These are phyloP conservation scores for Alopecurus myosuroides DNA, from an alignment of 176 grass and related monocot species.

Conservation along the genomic window DNA sequence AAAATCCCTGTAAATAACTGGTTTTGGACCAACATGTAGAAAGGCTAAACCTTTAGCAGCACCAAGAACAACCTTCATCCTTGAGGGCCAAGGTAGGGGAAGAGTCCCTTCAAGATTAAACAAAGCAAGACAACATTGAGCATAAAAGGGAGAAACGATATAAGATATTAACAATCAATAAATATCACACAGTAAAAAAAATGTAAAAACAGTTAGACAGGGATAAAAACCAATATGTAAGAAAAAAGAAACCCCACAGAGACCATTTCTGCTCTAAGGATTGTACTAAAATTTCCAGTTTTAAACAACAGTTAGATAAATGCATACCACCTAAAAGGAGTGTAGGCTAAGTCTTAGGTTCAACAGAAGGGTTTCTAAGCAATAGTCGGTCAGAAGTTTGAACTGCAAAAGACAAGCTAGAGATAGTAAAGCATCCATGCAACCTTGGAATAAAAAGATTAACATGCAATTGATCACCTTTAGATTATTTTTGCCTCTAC, in stretches of 20 bases:
- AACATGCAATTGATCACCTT: not conserved
- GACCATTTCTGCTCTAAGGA: not conserved
- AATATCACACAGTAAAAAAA: not conserved
- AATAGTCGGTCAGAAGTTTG: not conserved
- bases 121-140: slow-evolving; percentile 21
- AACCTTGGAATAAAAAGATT: not conserved
- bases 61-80: slow-evolving; percentile 86
- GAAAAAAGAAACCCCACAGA: not conserved
- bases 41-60: slow-evolving; percentile 87
- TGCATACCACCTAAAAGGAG: not conserved
- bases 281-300: not conserved
- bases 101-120: slow-evolving; percentile 76
- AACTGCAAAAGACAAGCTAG: not conserved
- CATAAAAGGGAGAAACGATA: slow-evolving; percentile 3
- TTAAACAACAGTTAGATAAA: not conserved
- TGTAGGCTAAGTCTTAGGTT: not conserved
- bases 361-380: not conserved
- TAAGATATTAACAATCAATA: not conserved
- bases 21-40: slow-evolving; percentile 77
- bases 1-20: slow-evolving; percentile 95
- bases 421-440: not conserved
- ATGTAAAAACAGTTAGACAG: not conserved
- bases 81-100: slow-evolving; percentile 86
- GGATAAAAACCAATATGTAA: not conserved
- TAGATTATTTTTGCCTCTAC: not conserved